Percentiles rank a stretch among this genome's conserved stretches.
Conservation (phyloP, 306 rosid species). For the Ziziphus jujuba region DNA sequence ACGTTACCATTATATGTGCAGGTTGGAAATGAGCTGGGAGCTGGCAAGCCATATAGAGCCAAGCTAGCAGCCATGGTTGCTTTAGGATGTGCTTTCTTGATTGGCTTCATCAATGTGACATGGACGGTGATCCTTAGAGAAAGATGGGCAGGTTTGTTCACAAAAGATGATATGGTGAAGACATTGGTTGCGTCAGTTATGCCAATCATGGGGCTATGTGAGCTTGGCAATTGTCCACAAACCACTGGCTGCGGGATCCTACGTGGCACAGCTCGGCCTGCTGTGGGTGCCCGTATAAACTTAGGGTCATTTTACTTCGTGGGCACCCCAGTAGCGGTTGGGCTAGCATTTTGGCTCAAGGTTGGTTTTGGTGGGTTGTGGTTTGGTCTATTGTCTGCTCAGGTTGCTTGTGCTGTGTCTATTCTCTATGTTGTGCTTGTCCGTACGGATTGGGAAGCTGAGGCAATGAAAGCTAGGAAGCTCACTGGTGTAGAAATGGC, state of each 20-base stretch:
- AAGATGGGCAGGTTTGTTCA: conserved; percentile 82
- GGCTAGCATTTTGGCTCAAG: conserved; percentile 67
- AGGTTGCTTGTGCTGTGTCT: conserved; percentile 72
- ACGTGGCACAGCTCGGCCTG: conserved; percentile 80
- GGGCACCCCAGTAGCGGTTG: conserved; percentile 86
- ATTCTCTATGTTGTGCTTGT: conserved; percentile 61
- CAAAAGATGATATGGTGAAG: conserved; percentile 53
- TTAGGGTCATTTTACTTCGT: conserved; percentile 71
- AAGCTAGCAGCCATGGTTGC: conserved; percentile 92
- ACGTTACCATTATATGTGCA: conserved; percentile 14
- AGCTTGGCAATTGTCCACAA: conserved; percentile 90
- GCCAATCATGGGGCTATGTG: conserved; percentile 89
- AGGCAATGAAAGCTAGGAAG: conserved; percentile 71
- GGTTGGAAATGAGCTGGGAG: conserved; percentile 98
- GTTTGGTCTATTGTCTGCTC: conserved; percentile 89
- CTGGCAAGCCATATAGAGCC: conserved; percentile 86
- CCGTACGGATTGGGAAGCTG: conserved; percentile 83
- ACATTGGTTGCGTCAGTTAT: conserved; percentile 70
- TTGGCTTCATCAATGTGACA: conserved; percentile 76
- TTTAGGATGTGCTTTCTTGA: conserved; percentile 70
- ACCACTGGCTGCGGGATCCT: conserved; percentile 89
- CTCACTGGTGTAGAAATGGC: conserved; percentile 48
- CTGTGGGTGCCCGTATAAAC: conserved; percentile 65
- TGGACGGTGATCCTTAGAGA: conserved; percentile 75
- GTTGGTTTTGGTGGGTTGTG: conserved; percentile 87